Evolutionary conservation across 192 early-diverging fungal species (phyloP).

Genomic region (Rhizoclosmatium globosum): DNA sequence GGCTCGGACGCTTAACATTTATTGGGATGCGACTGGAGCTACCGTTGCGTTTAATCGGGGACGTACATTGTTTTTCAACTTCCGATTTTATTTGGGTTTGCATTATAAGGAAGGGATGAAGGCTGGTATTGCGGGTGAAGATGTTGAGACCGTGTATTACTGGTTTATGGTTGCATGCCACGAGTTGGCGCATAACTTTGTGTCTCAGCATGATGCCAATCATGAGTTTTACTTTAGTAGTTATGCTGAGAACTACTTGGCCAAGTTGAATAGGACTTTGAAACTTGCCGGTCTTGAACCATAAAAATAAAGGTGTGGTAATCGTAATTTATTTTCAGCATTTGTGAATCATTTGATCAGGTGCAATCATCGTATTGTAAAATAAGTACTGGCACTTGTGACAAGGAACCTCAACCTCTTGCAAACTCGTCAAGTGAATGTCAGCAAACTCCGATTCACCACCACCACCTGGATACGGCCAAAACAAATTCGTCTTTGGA

Average conservation of each 20-base stretch:
- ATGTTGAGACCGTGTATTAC: conserved; percentile 62
- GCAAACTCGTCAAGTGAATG: no score
- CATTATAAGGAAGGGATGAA: conserved; percentile 56
- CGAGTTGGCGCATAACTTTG: conserved; percentile 64
- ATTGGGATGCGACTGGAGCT: conserved; percentile 72
- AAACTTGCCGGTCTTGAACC: conserved; percentile 14
- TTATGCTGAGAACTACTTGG: conserved; percentile 68
- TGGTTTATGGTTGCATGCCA: conserved; percentile 89
- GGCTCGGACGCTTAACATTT: conserved; percentile 71
- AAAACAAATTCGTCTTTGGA: no score
- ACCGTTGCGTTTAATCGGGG: conserved; percentile 85
- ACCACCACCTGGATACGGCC: no score
- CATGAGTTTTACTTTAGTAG: conserved; percentile 86
- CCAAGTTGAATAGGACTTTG: conserved; percentile 14
- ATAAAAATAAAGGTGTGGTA: no score
- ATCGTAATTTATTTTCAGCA: no score
- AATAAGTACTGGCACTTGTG: no score
- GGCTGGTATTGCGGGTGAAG: conserved; percentile 9
- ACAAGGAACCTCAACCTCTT: no score
- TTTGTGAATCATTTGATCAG: no score
- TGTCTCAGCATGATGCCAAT: conserved; percentile 67
- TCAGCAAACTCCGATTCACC: no score
- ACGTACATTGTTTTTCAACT: conserved; percentile 83
- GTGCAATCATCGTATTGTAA: no score
- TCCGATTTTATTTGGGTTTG: conserved; percentile 76